Percentiles rank a stretch among this genome's conserved stretches.
These are phyloP conservation scores for Talaromyces ruber DNA, from an alignment of 495 filamentous ascomycete species.

Conservation along the genomic window DNA sequence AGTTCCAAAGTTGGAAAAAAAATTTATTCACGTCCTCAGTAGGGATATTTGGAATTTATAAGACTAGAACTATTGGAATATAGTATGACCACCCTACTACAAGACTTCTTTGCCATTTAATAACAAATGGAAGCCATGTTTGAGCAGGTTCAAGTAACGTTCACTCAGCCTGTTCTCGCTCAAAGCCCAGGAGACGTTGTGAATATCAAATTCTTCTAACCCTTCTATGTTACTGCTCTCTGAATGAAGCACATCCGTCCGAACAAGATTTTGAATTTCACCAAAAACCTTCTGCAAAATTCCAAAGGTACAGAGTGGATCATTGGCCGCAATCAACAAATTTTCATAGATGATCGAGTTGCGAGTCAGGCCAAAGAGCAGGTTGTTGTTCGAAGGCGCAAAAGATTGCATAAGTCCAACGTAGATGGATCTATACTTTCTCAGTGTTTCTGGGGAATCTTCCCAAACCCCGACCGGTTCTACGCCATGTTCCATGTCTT, in stretches of 20 bases:
- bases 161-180: neutral
- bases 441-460: conserved; percentile 11
- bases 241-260: neutral
- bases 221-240: neutral
- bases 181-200: neutral
- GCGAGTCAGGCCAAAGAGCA: neutral
- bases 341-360: neutral
- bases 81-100: conserved; percentile 10
- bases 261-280: neutral
- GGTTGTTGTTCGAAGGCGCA: neutral
- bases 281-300: neutral
- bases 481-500: conserved; percentile 14
- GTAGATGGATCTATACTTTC: conserved; percentile 10
- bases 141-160: neutral
- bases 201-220: neutral
- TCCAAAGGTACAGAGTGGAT: neutral
- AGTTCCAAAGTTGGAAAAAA: no score
- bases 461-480: conserved; percentile 19
- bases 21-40: no score
- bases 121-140: neutral
- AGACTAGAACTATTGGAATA: no score
- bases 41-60: no score
- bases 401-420: neutral
- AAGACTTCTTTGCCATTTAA: neutral
- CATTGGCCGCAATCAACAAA: neutral